Conservation (phyloP, 768 basidiomycete genomes). For the Postia placenta region DNA sequence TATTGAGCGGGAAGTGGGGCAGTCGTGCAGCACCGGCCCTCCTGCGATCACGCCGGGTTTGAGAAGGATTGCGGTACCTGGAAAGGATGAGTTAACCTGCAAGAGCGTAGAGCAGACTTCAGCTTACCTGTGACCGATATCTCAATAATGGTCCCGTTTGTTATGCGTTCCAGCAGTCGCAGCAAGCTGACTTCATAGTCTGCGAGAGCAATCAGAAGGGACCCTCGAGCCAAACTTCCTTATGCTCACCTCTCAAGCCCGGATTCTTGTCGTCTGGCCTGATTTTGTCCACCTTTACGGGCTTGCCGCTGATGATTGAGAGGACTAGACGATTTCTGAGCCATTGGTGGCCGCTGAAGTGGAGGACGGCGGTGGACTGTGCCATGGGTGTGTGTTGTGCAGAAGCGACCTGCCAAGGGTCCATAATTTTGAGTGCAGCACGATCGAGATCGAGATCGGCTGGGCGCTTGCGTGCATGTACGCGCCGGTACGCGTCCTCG, state of each 20-base stretch:
- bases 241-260: conserved; percentile 71
- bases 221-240: background rate
- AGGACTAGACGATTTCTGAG: conserved; percentile 82
- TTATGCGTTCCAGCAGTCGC: conserved; percentile 81
- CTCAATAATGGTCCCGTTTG: conserved; percentile 92
- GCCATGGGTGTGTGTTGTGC: conserved; percentile 6
- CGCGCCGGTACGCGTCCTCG: background rate
- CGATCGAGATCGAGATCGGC: background rate
- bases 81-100: background rate
- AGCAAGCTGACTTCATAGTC: conserved; percentile 93
- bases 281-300: conserved; percentile 81
- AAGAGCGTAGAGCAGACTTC: background rate
- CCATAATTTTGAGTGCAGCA: background rate
- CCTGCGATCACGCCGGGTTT: conserved; percentile 91
- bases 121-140: conserved; percentile 90
- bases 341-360: conserved; percentile 76
- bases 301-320: conserved; percentile 84
- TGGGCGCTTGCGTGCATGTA: conserved; percentile 1
- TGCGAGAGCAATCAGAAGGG: conserved; percentile 21
- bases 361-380: conserved; percentile 29
- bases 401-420: background rate
- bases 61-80: conserved; percentile 87
- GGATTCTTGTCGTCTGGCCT: conserved; percentile 91
- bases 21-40: conserved; percentile 77
- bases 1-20: conserved; percentile 80